Evolutionary conservation across 2,329 filamentous ascomycete genomes (phyloP).

Genomic region (Monosporascus sp.): DNA sequence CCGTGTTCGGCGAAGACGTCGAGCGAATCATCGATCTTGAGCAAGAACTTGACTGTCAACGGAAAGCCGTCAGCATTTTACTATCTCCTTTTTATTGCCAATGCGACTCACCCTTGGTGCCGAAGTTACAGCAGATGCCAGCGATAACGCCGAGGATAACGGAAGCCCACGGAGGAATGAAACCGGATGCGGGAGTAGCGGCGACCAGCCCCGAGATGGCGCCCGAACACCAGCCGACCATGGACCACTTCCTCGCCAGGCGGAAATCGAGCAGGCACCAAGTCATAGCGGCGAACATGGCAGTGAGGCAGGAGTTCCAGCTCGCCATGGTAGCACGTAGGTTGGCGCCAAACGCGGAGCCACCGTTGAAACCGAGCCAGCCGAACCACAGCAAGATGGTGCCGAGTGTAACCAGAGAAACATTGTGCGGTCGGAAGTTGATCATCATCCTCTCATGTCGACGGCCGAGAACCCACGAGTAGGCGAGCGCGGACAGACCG

Average conservation of each 20-base stretch:
- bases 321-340: slow-evolving; percentile 91
- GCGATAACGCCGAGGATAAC: slow-evolving; percentile 61
- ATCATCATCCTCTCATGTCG: slow-evolving; percentile 99
- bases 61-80: too few relatives aligned
- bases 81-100: not conserved
- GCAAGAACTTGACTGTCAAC: slow-evolving; percentile 49
- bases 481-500: slow-evolving; percentile 86
- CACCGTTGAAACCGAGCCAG: slow-evolving; percentile 98
- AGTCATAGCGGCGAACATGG: slow-evolving; percentile 84
- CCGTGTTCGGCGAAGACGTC: slow-evolving; percentile 70
- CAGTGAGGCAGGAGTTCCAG: slow-evolving; percentile 95
- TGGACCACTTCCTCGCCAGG: slow-evolving; percentile 87
- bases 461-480: slow-evolving; percentile 91
- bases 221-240: slow-evolving; percentile 69
- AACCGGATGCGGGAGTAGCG: slow-evolving; percentile 64
- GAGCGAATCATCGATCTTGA: slow-evolving; percentile 65
- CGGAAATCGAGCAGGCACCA: slow-evolving; percentile 97
- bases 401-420: slow-evolving; percentile 91
- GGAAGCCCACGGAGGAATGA: slow-evolving; percentile 62
- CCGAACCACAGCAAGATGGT: slow-evolving; percentile 97
- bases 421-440: slow-evolving; percentile 99
- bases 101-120: slow-evolving; percentile 47
- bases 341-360: slow-evolving; percentile 89
- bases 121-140: slow-evolving; percentile 64
- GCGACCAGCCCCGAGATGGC: slow-evolving; percentile 67